phyloP scores from a whole-genome alignment of 2,329 filamentous ascomycete species.

The Aspergillus tanneri region DNA sequence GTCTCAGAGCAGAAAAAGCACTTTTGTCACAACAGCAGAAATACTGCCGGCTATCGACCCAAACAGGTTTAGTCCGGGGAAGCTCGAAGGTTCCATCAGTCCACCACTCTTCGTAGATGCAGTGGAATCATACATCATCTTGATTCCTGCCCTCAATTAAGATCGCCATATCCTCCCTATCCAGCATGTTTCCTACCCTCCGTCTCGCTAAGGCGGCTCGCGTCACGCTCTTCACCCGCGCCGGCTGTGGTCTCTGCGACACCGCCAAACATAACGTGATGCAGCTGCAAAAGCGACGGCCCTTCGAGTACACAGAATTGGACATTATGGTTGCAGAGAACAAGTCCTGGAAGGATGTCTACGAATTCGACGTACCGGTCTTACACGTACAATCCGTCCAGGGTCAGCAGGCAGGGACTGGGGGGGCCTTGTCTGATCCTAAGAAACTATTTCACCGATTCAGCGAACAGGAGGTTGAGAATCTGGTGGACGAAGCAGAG shows the following conservation, averaged over 20 bases:
- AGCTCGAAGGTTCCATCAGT: conserved; percentile 44
- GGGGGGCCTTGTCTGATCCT: conserved; percentile 59
- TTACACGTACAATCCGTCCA: conserved; percentile 56
- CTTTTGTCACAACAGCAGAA: conserved; percentile 14
- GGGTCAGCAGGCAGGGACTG: conserved; percentile 36
- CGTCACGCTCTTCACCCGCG: conserved; percentile 61
- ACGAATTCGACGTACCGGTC: conserved; percentile 65
- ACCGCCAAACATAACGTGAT: conserved; percentile 58
- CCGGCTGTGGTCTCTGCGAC: conserved; percentile 60
- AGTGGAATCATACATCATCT: not conserved
- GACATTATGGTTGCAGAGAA: conserved; percentile 58
- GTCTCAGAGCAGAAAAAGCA: too few relatives aligned
- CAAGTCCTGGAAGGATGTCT: conserved; percentile 58
- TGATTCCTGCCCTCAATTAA: not conserved
- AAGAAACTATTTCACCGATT: conserved; percentile 64
- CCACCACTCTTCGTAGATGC: not conserved
- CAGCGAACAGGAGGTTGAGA: conserved; percentile 56
- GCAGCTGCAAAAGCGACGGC: conserved; percentile 53
- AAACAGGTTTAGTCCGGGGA: conserved; percentile 35
- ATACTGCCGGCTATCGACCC: conserved; percentile 17
- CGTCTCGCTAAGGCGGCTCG: conserved; percentile 38
- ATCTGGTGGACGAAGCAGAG: conserved; percentile 53
- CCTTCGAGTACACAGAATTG: conserved; percentile 58
- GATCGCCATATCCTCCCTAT: conserved; percentile 10
- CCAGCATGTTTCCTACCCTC: conserved; percentile 29